Evolutionary conservation across 2,329 filamentous ascomycete genomes (phyloP), one percentile per base, ranked within the genome.

Genomic region (Monosporascus sp.): DNA sequence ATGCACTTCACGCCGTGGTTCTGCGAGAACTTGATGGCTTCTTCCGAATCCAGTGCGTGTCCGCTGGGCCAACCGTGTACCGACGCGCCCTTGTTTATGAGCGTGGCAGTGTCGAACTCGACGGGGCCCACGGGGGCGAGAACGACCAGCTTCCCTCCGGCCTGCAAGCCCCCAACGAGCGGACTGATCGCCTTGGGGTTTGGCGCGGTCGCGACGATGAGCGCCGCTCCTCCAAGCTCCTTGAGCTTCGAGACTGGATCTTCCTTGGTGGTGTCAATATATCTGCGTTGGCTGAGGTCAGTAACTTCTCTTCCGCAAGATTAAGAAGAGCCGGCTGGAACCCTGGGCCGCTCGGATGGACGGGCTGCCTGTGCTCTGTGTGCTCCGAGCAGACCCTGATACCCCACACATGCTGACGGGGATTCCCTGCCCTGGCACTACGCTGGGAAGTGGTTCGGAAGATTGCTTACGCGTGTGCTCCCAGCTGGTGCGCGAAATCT

Each of bases 1-100:
- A 88, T 74, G 50, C 86, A 87, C 68, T 81, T 80, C 58, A 91
- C 78, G 5, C 75, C 74, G 60, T 89, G 83, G 17, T 75, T 69
- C 54, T 77, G 71, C 0, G 86, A 80, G 63, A 91, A 91, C 3
- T 74, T 75, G 50, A 91, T 78, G 55, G 88, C 85, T 61, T 88
- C 83, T 62, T 85, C 81, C 52, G 79, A 77, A 56, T 89, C 81
- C 46, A 83, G 73, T 1, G 85, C 77, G 40, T 87, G 78, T 0
- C 86, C 86, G 22, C 81, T 80, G 0, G 87, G 77, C 68, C 79
- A 84, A 9, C 85, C 85, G 57, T 84, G 77, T 1, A 94, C 74
- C 3, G 78, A 82, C 17, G 84, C 70, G 4, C 83, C 86, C 55
- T 78, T 76, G 5, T 38, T 6, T 7, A 83, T 71, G 49, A 83